Base-by-base conservation (phyloP, 1,284 basidiomycete species). In the Naganishia sp. region DNA sequence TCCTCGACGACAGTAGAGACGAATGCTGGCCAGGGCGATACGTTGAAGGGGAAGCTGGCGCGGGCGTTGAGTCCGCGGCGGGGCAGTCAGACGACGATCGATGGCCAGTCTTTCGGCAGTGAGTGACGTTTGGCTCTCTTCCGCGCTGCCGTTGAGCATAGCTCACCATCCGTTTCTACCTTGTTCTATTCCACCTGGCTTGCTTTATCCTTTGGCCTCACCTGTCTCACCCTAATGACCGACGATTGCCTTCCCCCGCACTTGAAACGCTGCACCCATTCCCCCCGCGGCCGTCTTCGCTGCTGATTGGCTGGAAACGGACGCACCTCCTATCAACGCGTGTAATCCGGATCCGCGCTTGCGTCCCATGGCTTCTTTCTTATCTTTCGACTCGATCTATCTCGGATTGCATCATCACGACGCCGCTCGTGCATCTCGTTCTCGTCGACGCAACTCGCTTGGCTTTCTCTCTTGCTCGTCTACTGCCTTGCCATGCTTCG, bases 91-190 rank as follows among this genome's bases (percentile, higher is more conserved):
- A 53, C 51, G 47, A 64, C 39, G 43, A 43, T 43, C 28, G 42
- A 46, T 31, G 52, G 67, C 35, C 50, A 61, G 39, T 69, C 68
- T 43, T 68, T 67, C 50, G 71, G 66, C 39, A 53, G 67, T 68
- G 65, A 61, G 70, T 67, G 41, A 15, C 10, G 17, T 43, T 61
- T 7, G 23, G 18, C 11, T 11, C 15, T 49, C 7, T 21, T 49
- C 15, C 23, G 15, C 43, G n/a, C n/a, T 2, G 17, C 21, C 2
- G 15, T 23, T 17, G 15, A 28, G 21, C 7, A 23, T 42, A 18
- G 28, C 58, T 61, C 13, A 61, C 32, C 13, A 25, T 1, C 35
- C 39, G 3, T 60, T 6, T 21, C 42, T 42, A 2, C n/a, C 50
- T 25, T 21, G 3, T 10, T 41, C 39, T 21, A 53, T 41, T 41